Evolutionary conservation across 2,329 filamentous ascomycete species (phyloP).

Genomic region (Cytospora mali): DNA sequence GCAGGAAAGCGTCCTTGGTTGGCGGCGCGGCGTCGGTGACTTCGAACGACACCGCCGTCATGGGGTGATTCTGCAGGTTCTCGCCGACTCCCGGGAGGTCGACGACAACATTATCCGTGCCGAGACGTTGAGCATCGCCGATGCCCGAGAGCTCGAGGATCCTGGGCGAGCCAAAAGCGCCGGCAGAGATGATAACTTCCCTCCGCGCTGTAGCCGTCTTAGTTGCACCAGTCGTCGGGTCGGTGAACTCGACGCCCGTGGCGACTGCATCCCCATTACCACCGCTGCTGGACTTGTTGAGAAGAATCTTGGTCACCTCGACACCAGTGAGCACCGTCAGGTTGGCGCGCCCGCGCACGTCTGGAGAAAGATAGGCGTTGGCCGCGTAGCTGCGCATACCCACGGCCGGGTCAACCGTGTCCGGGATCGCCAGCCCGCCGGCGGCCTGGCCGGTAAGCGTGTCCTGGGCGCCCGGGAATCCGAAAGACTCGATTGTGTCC

Average conservation of each 20-base stretch:
- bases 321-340: constrained; percentile 27
- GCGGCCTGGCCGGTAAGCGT: neutral
- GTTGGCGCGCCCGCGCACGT: constrained; percentile 21
- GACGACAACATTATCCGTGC: constrained; percentile 37
- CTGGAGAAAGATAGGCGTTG: constrained; percentile 28
- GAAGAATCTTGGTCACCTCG: neutral
- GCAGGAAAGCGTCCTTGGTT: constrained; percentile 33
- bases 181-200: constrained; percentile 33
- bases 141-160: constrained; percentile 35
- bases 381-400: constrained; percentile 28
- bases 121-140: constrained; percentile 41
- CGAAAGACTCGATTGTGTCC: constrained; percentile 18
- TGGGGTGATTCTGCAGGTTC: constrained; percentile 30
- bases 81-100: constrained; percentile 34
- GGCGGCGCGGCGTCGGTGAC: constrained; percentile 28
- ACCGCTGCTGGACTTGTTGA: neutral
- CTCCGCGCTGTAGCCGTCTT: neutral
- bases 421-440: constrained; percentile 1
- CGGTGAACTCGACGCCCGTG: constrained; percentile 4
- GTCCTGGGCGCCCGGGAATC: neutral
- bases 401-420: neutral
- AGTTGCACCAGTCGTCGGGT: neutral
- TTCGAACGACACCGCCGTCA: neutral
- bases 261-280: neutral
- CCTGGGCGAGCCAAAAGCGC: constrained; percentile 30